Percentiles rank a stretch among this genome's conserved stretches.
These are phyloP conservation scores for Canavalia gladiata DNA, from an alignment of 306 rosid genomes.

Conservation along the genomic window DNA sequence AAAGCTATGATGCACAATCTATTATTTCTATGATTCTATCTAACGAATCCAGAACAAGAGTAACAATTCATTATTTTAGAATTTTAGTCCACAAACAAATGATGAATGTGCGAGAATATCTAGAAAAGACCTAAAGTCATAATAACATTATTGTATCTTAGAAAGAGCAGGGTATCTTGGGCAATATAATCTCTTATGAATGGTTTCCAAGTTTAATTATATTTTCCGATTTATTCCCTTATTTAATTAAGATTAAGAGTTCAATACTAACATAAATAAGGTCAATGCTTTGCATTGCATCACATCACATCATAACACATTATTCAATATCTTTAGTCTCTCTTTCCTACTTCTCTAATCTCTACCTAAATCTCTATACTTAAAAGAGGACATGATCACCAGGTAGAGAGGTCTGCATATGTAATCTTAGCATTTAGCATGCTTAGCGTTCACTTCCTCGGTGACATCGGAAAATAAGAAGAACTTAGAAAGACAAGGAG, in stretches of 20 bases:
- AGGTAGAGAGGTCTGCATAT: conserved; percentile 76
- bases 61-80: neutral
- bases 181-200: neutral
- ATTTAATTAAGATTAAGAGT: neutral
- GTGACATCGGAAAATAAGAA: conserved; percentile 7
- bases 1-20: neutral
- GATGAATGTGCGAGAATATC: neutral
- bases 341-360: neutral
- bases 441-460: conserved; percentile 72
- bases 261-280: neutral
- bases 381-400: conserved; percentile 50
- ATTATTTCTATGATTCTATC: neutral
- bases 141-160: neutral
- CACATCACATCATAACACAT: neutral
- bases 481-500: conserved; percentile 21
- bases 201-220: neutral
- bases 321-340: neutral
- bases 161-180: neutral
- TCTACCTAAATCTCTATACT: neutral
- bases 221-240: neutral
- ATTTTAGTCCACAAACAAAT: neutral
- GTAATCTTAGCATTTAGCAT: conserved; percentile 62
- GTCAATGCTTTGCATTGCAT: neutral
- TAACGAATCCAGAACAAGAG: neutral
- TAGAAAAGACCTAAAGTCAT: neutral